These are phyloP conservation scores for Theileria luwenshuni DNA, from an alignment of 169 alveolate genomes.

Conservation along the genomic window DNA sequence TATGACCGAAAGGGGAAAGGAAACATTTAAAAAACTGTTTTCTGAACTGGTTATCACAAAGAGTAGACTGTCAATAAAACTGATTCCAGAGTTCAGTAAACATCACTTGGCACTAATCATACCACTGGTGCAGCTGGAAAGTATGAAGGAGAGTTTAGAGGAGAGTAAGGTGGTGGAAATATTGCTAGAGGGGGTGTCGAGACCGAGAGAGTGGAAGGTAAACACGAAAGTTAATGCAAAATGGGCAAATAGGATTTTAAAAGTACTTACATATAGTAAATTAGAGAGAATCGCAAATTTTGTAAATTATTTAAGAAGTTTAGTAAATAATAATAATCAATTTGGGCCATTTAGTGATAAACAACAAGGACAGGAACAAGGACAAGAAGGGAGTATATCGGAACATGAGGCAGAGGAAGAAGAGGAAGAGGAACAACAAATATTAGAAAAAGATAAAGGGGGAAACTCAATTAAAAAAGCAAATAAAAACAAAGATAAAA, in stretches of 20 bases:
- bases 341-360: no score
- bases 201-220: not conserved
- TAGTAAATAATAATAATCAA: no score
- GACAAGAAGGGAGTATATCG: no score
- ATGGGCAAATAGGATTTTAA: not conserved
- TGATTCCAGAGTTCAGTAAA: not conserved
- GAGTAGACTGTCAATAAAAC: slow-evolving; percentile 29
- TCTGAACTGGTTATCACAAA: slow-evolving; percentile 26
- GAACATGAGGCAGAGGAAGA: not conserved
- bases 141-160: slow-evolving; percentile 16
- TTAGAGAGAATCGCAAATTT: not conserved
- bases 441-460: not conserved
- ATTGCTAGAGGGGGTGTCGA: not conserved
- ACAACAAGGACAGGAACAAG: no score
- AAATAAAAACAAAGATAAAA: no score
- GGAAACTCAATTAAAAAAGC: no score
- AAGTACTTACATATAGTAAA: not conserved
- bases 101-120: slow-evolving; percentile 36
- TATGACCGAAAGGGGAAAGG: slow-evolving; percentile 52
- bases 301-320: no score
- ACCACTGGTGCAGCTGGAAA: slow-evolving; percentile 41
- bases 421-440: not conserved
- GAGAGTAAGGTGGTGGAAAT: slow-evolving; percentile 17
- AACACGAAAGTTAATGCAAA: not conserved
- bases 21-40: slow-evolving; percentile 47